These are phyloP conservation scores for Aspergillus floridensis DNA, from an alignment of 2,329 filamentous ascomycete genomes.

Conservation along the genomic window DNA sequence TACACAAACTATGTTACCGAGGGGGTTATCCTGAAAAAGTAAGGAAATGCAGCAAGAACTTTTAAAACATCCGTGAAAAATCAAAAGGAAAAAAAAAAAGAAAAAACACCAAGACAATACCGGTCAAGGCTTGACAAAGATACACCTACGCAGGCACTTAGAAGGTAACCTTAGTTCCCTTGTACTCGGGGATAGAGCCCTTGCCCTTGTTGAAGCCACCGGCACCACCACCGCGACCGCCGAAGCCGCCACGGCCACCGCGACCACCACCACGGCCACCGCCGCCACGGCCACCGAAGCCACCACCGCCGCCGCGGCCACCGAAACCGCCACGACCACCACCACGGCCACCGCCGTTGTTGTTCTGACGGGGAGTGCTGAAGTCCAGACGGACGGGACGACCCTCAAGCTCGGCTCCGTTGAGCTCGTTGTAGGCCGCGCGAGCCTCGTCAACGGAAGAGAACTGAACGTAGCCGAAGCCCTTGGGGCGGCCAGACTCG, in stretches of 20 bases:
- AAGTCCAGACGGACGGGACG: slow-evolving; percentile 82
- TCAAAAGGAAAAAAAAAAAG: background rate
- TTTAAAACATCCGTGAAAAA: background rate
- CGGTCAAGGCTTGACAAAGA: background rate
- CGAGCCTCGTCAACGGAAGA: slow-evolving; percentile 78
- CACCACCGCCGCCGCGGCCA: slow-evolving; percentile 52
- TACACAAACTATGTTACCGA: slow-evolving; percentile 1
- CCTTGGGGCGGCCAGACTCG: slow-evolving; percentile 82
- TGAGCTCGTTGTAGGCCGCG: slow-evolving; percentile 66
- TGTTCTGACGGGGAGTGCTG: slow-evolving; percentile 64
- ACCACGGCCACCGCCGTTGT: slow-evolving; percentile 48
- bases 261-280: slow-evolving; percentile 49
- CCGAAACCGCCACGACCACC: slow-evolving; percentile 54
- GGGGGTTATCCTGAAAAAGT: background rate
- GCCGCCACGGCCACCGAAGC: slow-evolving; percentile 49
- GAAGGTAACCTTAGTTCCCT: slow-evolving; percentile 78
- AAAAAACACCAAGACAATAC: background rate
- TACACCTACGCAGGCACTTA: slow-evolving; percentile 27
- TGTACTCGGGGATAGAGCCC: slow-evolving; percentile 63
- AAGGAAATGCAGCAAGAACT: background rate
- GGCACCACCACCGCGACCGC: slow-evolving; percentile 48
- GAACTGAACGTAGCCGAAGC: slow-evolving; percentile 89
- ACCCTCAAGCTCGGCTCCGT: slow-evolving; percentile 68
- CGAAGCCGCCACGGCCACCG: slow-evolving; percentile 51
- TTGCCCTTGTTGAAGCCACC: slow-evolving; percentile 50